Conservation (phyloP, 2,329 filamentous ascomycete species). For the Nigrograna mackinnonii region DNA sequence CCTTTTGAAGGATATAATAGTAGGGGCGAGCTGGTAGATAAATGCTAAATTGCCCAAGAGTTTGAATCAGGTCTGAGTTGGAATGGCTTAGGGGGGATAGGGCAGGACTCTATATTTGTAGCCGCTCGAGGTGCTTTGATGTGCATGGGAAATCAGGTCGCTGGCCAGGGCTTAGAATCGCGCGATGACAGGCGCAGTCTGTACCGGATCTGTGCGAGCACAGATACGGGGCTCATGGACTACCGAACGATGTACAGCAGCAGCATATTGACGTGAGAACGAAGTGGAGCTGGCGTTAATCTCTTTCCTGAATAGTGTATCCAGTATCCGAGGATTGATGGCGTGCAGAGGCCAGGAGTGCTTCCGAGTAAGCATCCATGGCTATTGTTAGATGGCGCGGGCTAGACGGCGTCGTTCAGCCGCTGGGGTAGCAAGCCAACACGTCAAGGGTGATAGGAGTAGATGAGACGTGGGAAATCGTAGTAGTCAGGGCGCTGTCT, state of each 20-base stretch:
- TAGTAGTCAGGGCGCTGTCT: constrained; percentile 36
- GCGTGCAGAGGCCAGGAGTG: constrained; percentile 36
- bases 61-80: constrained; percentile 27
- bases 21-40: too few species aligned
- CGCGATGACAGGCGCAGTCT: constrained; percentile 38
- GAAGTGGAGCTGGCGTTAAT: constrained; percentile 37
- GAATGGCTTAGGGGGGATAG: constrained; percentile 23
- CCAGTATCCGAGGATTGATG: constrained; percentile 38
- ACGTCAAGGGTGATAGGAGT: constrained; percentile 40
- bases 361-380: constrained; percentile 39
- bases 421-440: constrained; percentile 36
- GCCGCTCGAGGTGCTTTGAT: constrained; percentile 13
- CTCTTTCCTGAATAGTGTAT: constrained; percentile 36
- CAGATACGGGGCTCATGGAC: constrained; percentile 40
- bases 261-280: constrained; percentile 45
- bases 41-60: too few species aligned
- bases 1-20: too few species aligned
- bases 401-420: constrained; percentile 33
- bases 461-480: constrained; percentile 41
- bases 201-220: constrained; percentile 42
- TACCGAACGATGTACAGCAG: constrained; percentile 44
- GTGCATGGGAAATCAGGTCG: constrained; percentile 17
- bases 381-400: constrained; percentile 43
- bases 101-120: constrained; percentile 42
- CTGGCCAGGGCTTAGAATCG: constrained; percentile 36